These are phyloP conservation scores for Euphorbia peplus DNA, from an alignment of 345 rosid species.

Conservation along the genomic window DNA sequence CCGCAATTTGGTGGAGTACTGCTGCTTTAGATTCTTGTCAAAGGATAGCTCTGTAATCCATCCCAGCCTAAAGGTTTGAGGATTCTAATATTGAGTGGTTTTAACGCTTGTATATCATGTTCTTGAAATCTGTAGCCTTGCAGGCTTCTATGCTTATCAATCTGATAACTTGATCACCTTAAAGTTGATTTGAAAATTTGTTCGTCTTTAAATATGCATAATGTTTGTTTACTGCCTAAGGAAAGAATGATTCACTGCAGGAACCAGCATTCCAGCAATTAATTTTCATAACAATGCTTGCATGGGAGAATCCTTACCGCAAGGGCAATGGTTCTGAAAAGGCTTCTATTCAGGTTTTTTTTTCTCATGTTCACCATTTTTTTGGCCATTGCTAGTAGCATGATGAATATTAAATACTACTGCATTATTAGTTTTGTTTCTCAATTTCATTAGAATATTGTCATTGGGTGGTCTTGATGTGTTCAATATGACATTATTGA, in stretches of 20 bases:
- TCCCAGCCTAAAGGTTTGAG: constrained; percentile 78
- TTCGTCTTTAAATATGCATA: not conserved
- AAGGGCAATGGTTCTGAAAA: constrained; percentile 40
- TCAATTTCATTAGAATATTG: not conserved
- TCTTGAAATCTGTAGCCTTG: not conserved
- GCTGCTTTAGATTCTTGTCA: constrained; percentile 89
- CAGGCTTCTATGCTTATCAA: not conserved
- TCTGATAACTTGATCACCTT: not conserved
- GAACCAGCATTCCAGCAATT: constrained; percentile 90
- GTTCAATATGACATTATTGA: not conserved
- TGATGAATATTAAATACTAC: not conserved
- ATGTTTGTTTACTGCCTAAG: not conserved
- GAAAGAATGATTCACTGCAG: constrained; percentile 34
- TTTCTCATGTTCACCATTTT: constrained; percentile 1
- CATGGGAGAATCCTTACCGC: constrained; percentile 78
- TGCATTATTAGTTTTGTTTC: not conserved
- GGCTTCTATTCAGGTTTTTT: constrained; percentile 64
- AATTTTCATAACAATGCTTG: constrained; percentile 92
- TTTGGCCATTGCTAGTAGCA: constrained; percentile 17
- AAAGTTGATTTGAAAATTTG: not conserved
- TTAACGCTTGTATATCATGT: not conserved
- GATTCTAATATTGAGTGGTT: not conserved
- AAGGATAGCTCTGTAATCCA: constrained; percentile 73
- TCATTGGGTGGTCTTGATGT: not conserved
- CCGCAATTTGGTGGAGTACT: constrained; percentile 80